Evolutionary conservation across 192 early-diverging fungal genomes (phyloP).

Genomic region (Diversispora epigaea): DNA sequence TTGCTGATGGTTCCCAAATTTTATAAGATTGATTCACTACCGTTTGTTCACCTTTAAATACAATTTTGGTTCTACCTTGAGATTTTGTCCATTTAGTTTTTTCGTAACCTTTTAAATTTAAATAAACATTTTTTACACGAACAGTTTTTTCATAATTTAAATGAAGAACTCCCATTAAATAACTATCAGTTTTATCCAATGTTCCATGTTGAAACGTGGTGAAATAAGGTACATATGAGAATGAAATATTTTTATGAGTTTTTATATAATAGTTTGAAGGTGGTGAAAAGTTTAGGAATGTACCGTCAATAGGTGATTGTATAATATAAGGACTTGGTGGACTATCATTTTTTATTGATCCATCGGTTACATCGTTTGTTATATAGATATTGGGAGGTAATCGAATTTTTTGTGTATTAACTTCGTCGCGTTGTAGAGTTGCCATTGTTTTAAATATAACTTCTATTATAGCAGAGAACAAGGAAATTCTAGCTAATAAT

Average conservation of each 20-base stretch:
- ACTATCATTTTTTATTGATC: not conserved
- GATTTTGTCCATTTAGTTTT: conserved; percentile 11
- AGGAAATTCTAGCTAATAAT: too few species aligned
- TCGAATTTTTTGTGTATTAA: not conserved
- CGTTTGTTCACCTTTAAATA: conserved; percentile 14
- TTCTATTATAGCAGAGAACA: too few species aligned
- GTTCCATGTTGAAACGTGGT: conserved; percentile 21
- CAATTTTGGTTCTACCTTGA: conserved; percentile 10
- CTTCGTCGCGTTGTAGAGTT: too few species aligned
- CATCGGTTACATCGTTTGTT: not conserved
- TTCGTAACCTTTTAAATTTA: conserved; percentile 24
- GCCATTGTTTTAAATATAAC: too few species aligned
- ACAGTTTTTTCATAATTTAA: conserved; percentile 6
- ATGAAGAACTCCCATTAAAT: conserved; percentile 18
- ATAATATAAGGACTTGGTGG: not conserved
- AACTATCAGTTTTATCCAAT: conserved; percentile 21
- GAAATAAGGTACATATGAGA: not conserved
- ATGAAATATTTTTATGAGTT: conserved; percentile 21
- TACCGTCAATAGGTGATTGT: not conserved
- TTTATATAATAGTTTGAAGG: conserved; percentile 21
- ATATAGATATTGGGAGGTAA: not conserved
- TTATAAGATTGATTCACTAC: not conserved
- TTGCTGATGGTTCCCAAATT: conserved; percentile 16
- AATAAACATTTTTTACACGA: conserved; percentile 5
- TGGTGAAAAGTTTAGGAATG: not conserved